Conservation (phyloP, 495 filamentous ascomycete genomes). For the Venustampulla echinocandica region DNA sequence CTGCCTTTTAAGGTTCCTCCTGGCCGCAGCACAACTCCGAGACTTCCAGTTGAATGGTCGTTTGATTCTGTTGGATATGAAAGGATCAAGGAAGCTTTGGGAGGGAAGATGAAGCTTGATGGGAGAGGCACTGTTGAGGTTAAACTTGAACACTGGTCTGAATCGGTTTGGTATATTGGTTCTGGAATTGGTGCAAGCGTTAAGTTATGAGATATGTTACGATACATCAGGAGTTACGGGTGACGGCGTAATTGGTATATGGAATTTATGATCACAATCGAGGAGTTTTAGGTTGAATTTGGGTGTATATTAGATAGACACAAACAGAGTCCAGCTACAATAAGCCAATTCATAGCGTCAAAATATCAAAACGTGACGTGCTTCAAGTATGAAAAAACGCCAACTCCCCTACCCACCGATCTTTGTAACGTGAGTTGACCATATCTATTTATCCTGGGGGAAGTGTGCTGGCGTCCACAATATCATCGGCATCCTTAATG, state of each 20-base stretch:
- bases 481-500: constrained; percentile 77
- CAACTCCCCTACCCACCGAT: constrained; percentile 7
- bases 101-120: constrained; percentile 68
- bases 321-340: constrained; percentile 3
- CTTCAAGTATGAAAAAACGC: constrained; percentile 9
- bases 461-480: constrained; percentile 87
- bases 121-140: constrained; percentile 66
- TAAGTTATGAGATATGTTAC: constrained; percentile 51
- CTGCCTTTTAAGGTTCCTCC: constrained; percentile 71
- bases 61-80: constrained; percentile 74
- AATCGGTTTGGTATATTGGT: constrained; percentile 60
- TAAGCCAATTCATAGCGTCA: not conserved
- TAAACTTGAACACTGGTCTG: constrained; percentile 60
- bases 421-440: constrained; percentile 15
- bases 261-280: not conserved
- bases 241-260: not conserved
- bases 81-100: constrained; percentile 72
- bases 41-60: constrained; percentile 71
- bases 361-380: no score
- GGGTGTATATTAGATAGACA: constrained; percentile 14
- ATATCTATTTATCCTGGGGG: constrained; percentile 68
- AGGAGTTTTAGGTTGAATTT: not conserved
- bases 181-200: constrained; percentile 68
- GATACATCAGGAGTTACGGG: constrained; percentile 5
- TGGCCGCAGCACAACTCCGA: constrained; percentile 58